These are phyloP conservation scores for Ophiocordyceps australis DNA, from an alignment of 2,329 filamentous ascomycete genomes.

Conservation along the genomic window DNA sequence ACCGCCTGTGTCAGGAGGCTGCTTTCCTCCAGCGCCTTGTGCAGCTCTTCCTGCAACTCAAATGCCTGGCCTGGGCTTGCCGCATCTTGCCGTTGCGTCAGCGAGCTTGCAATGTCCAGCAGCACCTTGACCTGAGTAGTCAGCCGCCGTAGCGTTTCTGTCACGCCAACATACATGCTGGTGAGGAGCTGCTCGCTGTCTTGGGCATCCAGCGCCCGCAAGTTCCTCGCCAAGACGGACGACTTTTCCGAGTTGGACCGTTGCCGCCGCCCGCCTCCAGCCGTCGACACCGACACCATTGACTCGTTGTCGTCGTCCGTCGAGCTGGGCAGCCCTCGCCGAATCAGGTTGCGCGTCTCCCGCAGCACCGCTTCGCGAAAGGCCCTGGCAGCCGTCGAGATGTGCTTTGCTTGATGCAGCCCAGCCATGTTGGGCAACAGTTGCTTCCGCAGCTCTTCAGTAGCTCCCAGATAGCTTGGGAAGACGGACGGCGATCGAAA, in stretches of 20 bases:
- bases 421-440: slow-evolving; percentile 58
- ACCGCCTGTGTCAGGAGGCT: slow-evolving; percentile 66
- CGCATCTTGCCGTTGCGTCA: slow-evolving; percentile 26
- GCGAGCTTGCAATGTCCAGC: slow-evolving; percentile 77
- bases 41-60: slow-evolving; percentile 54
- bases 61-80: slow-evolving; percentile 25
- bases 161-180: slow-evolving; percentile 71
- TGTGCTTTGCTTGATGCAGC: slow-evolving; percentile 64
- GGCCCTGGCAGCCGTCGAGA: slow-evolving; percentile 61
- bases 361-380: slow-evolving; percentile 73
- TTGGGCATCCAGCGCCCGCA: slow-evolving; percentile 64
- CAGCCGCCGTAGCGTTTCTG: slow-evolving; percentile 69
- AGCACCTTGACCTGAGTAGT: slow-evolving; percentile 87
- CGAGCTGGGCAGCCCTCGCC: slow-evolving; percentile 73
- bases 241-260: slow-evolving; percentile 78
- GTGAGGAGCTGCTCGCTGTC: slow-evolving; percentile 73
- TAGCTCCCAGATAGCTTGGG: slow-evolving; percentile 63
- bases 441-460: slow-evolving; percentile 49
- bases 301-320: slow-evolving; percentile 89
- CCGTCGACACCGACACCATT: slow-evolving; percentile 70
- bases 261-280: slow-evolving; percentile 46
- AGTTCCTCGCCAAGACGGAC: slow-evolving; percentile 68
- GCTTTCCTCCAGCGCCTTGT: slow-evolving; percentile 58
- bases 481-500: slow-evolving; percentile 48
- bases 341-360: slow-evolving; percentile 74